These are phyloP conservation scores for Macadamia integrifolia DNA, from an alignment of 164 flowering plant species.

Conservation along the genomic window DNA sequence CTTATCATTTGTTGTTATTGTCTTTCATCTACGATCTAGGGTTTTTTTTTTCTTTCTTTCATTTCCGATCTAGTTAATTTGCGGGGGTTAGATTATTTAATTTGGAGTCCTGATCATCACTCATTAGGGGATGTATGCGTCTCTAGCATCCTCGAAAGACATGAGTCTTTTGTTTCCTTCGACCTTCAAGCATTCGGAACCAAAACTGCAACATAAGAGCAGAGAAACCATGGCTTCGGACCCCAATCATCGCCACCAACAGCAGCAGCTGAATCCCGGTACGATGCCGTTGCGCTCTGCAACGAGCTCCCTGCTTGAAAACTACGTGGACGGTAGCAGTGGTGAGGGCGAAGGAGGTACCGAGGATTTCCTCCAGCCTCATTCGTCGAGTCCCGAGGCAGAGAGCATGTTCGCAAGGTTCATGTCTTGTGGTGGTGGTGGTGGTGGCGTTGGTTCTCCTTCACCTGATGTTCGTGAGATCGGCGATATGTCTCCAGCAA, in stretches of 20 bases:
- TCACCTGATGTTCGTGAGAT: constrained; percentile 19
- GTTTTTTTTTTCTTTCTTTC: not conserved
- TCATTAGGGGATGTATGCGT: constrained; percentile 13
- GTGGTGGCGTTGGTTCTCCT: constrained; percentile 4
- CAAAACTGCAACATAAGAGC: constrained; percentile 8
- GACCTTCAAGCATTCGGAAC: constrained; percentile 16
- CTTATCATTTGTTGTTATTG: not conserved
- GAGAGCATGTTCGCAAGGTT: constrained; percentile 30
- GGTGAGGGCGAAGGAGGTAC: constrained; percentile 8
- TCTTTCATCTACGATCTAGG: too few relatives aligned
- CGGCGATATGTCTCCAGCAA: constrained; percentile 7
- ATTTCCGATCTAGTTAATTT: not conserved
- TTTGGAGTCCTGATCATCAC: not conserved
- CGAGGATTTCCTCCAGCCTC: constrained; percentile 21
- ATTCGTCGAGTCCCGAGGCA: constrained; percentile 28
- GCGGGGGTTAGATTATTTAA: constrained; percentile 1
- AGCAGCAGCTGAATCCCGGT: constrained; percentile 23
- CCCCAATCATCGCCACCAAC: constrained; percentile 7
- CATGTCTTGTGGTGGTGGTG: constrained; percentile 15
- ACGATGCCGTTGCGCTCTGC: constrained; percentile 44
- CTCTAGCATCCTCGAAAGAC: constrained; percentile 15
- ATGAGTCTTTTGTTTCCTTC: constrained; percentile 18
- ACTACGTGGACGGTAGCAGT: constrained; percentile 16
- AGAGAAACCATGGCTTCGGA: constrained; percentile 19
- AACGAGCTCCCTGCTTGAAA: constrained; percentile 40